Conservation (phyloP, 2,329 filamentous ascomycete species). For the Scorias spongiosa region DNA sequence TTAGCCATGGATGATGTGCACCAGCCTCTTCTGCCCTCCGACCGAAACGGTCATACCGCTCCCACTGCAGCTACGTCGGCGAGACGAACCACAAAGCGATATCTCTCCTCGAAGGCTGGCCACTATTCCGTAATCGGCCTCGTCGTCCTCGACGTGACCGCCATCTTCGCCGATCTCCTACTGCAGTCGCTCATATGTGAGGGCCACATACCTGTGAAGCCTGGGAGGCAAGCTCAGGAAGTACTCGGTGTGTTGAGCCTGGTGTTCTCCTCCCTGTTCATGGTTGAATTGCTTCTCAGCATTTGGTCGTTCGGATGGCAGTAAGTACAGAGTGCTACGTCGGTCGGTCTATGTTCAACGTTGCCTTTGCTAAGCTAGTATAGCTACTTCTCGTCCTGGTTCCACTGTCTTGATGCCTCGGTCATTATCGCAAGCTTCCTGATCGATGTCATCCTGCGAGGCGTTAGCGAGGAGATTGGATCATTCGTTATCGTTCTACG, state of each 20-base stretch:
- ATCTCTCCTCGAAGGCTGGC: slow-evolving; percentile 31
- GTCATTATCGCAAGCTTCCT: slow-evolving; percentile 48
- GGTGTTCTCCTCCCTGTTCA: slow-evolving; percentile 48
- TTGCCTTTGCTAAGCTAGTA: slow-evolving; percentile 1
- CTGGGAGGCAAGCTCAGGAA: slow-evolving; percentile 20
- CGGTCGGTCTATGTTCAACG: neutral
- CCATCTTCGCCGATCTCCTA: slow-evolving; percentile 38
- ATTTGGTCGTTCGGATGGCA: slow-evolving; percentile 46
- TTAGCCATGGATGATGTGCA: slow-evolving; percentile 1
- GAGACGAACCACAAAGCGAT: slow-evolving; percentile 16
- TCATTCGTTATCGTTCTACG: slow-evolving; percentile 52
- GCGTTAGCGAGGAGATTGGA: slow-evolving; percentile 46
- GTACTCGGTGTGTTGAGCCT: slow-evolving; percentile 39
- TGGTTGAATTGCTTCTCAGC: slow-evolving; percentile 44
- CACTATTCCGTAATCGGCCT: slow-evolving; percentile 36
- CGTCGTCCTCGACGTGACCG: slow-evolving; percentile 35
- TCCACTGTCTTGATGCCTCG: slow-evolving; percentile 49
- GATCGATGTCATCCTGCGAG: slow-evolving; percentile 45
- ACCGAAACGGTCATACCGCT: slow-evolving; percentile 2
- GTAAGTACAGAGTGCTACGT: slow-evolving; percentile 26
- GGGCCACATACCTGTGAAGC: slow-evolving; percentile 12
- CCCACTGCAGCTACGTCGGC: slow-evolving; percentile 1
- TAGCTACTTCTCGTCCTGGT: slow-evolving; percentile 26
- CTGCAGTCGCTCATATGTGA: slow-evolving; percentile 36
- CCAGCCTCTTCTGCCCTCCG: slow-evolving; percentile 5